These are phyloP conservation scores for Salvia splendens DNA, from an alignment of 257 asterid genomes.

Conservation along the genomic window DNA sequence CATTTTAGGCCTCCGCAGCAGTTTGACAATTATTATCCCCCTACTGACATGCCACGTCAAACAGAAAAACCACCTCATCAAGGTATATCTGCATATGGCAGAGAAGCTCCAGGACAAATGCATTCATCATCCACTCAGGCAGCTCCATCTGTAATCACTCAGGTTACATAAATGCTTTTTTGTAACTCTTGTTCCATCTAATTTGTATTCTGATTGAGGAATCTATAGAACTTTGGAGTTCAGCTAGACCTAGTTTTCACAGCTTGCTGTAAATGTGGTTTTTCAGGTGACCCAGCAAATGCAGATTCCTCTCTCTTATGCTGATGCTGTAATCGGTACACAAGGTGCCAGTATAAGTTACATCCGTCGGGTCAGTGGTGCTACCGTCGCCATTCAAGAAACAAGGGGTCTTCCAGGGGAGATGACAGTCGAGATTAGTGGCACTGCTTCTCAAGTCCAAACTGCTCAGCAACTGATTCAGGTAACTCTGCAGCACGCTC, in stretches of 20 bases:
- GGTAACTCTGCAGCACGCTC: conserved; percentile 42
- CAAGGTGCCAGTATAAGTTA: conserved; percentile 92
- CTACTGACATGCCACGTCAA: conserved; percentile 62
- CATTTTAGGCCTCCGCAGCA: conserved; percentile 75
- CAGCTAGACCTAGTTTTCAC: neutral
- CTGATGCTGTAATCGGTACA: conserved; percentile 96
- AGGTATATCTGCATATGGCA: conserved; percentile 83
- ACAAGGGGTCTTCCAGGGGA: conserved; percentile 89
- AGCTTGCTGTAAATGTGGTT: conserved; percentile 13
- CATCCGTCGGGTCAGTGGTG: conserved; percentile 90
- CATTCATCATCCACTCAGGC: conserved; percentile 70
- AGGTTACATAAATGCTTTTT: conserved; percentile 45
- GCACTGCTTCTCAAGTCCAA: conserved; percentile 93
- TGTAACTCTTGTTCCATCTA: conserved; percentile 17
- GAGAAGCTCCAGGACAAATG: conserved; percentile 63
- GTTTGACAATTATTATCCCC: conserved; percentile 70
- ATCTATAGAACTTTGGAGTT: neutral
- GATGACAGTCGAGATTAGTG: conserved; percentile 96
- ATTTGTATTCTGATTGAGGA: neutral
- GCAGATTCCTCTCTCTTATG: conserved; percentile 87
- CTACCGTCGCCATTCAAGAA: conserved; percentile 95
- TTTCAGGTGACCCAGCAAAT: conserved; percentile 77
- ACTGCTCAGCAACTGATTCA: conserved; percentile 94
- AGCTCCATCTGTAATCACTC: conserved; percentile 76
- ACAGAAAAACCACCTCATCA: conserved; percentile 78